A percentile compares a stretch with the other conserved stretches of the same genome.
Conservation (phyloP, 1,284 basidiomycete species). For the Sanghuangporus baumii region DNA sequence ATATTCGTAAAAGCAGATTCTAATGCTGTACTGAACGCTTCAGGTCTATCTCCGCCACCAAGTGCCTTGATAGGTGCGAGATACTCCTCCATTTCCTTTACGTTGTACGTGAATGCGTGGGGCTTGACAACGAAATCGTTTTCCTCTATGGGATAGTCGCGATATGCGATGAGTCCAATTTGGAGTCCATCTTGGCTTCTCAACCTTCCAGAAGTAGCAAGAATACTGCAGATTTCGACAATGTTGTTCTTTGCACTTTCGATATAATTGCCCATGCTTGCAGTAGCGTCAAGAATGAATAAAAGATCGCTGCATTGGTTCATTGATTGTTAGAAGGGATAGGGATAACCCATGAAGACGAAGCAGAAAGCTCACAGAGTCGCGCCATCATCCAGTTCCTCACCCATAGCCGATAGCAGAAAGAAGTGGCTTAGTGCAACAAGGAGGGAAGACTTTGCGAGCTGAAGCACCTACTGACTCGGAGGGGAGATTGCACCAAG, state of each 20-base stretch:
- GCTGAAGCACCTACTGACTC: too few relatives aligned
- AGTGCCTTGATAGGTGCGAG: background rate
- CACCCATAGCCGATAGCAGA: too few relatives aligned
- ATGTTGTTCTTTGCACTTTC: constrained; percentile 6
- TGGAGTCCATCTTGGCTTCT: background rate
- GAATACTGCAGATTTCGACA: constrained; percentile 2
- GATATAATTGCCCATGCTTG: constrained; percentile 1
- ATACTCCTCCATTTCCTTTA: background rate
- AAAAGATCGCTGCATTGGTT: background rate
- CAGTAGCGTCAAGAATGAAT: constrained; percentile 3
- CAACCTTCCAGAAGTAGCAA: background rate
- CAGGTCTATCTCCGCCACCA: constrained; percentile 2
- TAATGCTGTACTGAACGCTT: constrained; percentile 46
- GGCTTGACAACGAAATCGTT: background rate
- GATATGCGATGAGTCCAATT: constrained; percentile 2
- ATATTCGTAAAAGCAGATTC: constrained; percentile 47
- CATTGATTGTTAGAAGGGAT: too few relatives aligned
- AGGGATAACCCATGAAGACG: background rate
- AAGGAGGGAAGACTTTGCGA: too few relatives aligned
- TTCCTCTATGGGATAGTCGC: constrained; percentile 2
- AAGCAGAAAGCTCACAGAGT: too few relatives aligned
- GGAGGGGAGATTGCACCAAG: too few relatives aligned
- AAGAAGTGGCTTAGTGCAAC: too few relatives aligned
- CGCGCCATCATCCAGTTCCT: too few relatives aligned
- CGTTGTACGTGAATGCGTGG: background rate